Base-by-base conservation (phyloP, 2,329 filamentous ascomycete species). In the Nectriaceae sp. region DNA sequence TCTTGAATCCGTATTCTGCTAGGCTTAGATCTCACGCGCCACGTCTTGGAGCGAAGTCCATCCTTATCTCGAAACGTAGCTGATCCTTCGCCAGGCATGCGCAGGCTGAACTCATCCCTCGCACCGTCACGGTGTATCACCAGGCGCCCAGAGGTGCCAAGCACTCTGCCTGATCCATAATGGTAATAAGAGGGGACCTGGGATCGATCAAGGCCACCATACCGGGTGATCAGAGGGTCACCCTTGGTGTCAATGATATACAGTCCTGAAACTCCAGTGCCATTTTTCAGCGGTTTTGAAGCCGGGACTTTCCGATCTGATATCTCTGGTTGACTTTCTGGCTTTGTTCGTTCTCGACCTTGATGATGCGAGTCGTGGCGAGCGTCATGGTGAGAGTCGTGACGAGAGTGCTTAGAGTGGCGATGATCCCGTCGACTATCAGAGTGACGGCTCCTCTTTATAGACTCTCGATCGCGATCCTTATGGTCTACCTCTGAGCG, bases 181-280 rank as follows among this genome's bases (percentile, higher is more conserved):
- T 90, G 84, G 52, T 78, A 78, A 64, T 95, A 97, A 3, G 70
- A 61, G 0, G 91, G 90, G 11, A 95, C 71, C 45, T 79, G 80
- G 55, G 88, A 88, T 29, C 82, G 82, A 64, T 96, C 84, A 33
- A 88, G 77, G 21, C 82, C 79, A 2, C 89, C 89, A 65, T 92
- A 97, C 21, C 79, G 79, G 38, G 87, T 68, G 55, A 94, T 90
- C 40, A 90, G 78, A 4, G 78, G 74, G 61, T 97, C 93, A 0
- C 93, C 92, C 61, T 83, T 84, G 36, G 75, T 82, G 68, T 97
- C 93, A 43, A 89, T 61, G 38, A 82, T 60, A 65, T 82, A 92
- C 3, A 63, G 33, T 61, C 64, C 55, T 20, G 65, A 54, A 63
- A 50, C 47, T 18, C 49, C 49, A 11, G 46, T 42, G 11, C 35